Base-by-base conservation (phyloP, 306 rosid species). In the Styphnolobium japonicum region DNA sequence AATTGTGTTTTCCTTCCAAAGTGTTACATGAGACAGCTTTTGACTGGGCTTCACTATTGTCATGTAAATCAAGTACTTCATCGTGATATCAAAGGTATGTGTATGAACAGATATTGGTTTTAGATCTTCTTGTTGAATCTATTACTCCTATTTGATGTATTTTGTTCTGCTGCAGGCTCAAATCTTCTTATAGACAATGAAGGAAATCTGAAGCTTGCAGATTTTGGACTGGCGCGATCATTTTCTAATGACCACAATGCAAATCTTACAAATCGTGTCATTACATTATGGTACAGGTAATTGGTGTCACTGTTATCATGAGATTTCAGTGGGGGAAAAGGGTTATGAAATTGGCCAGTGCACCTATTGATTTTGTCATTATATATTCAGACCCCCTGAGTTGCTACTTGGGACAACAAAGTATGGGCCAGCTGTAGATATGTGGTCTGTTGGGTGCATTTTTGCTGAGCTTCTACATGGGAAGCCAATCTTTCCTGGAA, bases 361-460 rank as follows among this genome's bases (percentile, higher is more conserved):
- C 12, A 22, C 7, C 3, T 61, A 27, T 43, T 63, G 27, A 62
- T 80, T 80, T 75, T 84, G 45, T 51, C 6, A 11, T 80, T 51
- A n/a, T 80, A 64, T 85, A 64, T 73, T n/a, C 84, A 90, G 92
- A 76, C 95, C 95, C 37, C 95, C 92, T 4, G 95, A 90, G 79
- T 79, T 90, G 85, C 88, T 90, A 37, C 87, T 90, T 18, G 95
- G 93, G 80, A 84, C 93, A 69, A 91, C 93, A 11, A 89, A 84
- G 83, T 91, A 91, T 81, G 96, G 93, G 15, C 91, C 95, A 16
- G 91, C 95, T 40, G 90, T 90, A 77, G 95, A 90, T 60, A 85
- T 90, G 92, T 90, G 95, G 95, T 90, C 95, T 71, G 95, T 87
- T 66, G 92, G 95, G 79, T 88, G 95, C 76, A 90, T 91, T 78